Base-by-base conservation (phyloP, 257 asterid species). In the Striga asiatica region DNA sequence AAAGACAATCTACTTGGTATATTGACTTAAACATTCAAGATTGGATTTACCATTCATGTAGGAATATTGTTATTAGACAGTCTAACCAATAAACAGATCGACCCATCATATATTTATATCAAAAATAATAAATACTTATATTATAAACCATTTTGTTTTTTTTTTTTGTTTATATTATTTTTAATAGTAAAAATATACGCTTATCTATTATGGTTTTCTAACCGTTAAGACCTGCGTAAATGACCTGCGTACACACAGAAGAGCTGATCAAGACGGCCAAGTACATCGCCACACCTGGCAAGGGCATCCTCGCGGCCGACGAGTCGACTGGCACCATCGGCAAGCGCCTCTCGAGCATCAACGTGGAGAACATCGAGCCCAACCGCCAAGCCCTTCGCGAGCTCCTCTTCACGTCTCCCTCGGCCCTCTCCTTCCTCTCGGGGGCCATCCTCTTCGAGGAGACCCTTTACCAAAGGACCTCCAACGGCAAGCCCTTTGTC, bases 321-420 rank as follows among this genome's bases (percentile, higher is more conserved):
- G 96, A 87, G 78, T 79, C 89, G 76, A 87, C 94, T 2, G 94
- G 96, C 69, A 87, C 94, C 6, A 81, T 84, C 60, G 96, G 96
- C 4, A 87, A 87, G 18, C 93, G 96, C 3, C 77, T 87, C 4
- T 43, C 93, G 2, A 81, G 83, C 80, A 84, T 87, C 42, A 74
- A 65, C 56, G 96, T 87, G 0, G 93, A 87, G 60, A 87, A 87
- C 81, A 76, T 74, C 16, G 94, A 87, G 54, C 62, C 94, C 9
- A 87, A 87, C 69, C 89, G 96, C 20, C 94, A 81, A 52, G 80
- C 81, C 23, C 96, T 86, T 50, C 96, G 96, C 6, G 80, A 86
- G 66, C 93, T 87, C 6, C 96, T 87, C 66, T 84, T 87, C 82
- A 87, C 96, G 3, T 53, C 93, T 45, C 94, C 96, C 17, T 78